Base-by-base conservation (phyloP, 2,329 filamentous ascomycete species). In the Fusarium succisae region DNA sequence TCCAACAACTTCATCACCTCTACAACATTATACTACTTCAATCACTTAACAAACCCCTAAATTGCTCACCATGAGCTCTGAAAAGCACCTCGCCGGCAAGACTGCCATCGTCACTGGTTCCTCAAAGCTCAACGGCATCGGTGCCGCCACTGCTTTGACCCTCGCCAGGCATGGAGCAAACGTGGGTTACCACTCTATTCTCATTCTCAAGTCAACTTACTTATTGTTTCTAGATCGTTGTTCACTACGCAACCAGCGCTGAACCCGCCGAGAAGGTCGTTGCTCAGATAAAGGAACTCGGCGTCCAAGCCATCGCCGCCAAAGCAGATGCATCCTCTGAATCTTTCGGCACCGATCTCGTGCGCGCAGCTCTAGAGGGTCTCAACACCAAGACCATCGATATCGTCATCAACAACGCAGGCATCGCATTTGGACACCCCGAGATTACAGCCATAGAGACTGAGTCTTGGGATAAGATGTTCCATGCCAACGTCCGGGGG, bases 101-200 rank as follows among this genome's bases (percentile, higher is more conserved):
- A 69, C 65, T 28, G 78, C 77, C 60, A 74, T 77, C 5, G 76
- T 77, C 15, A 77, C 76, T 5, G 76, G 76, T 20, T 69, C 74
- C 8, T 77, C 65, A 0, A 69, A 69, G 38, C 39, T 45, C 5
- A 68, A 68, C 20, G 65, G 65, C 0, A 68, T 68, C 0, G 65
- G 65, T 3, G 65, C 65, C 3, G 45, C 63, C 14, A 68, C 63
- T 32, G 65, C 65, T 1, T 41, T 68, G 8, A n/a, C 45, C 0
- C 45, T 68, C 0, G 65, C 65, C 20, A 67, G 47, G 22, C 39
- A 67, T 20, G 65, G 65, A 14, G 65, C 65, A 14, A 67, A 67
- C 5, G 65, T 53, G 4, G 37, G 39, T 32, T 37, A 11, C 6
- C 20, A 26, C 39, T 7, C 17, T 10, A 13, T 3, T 0, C 3